A percentile compares a stretch with the other conserved stretches of the same genome.
Conservation (phyloP, 805 yeast species). For the Kodamaea restingae region DNA sequence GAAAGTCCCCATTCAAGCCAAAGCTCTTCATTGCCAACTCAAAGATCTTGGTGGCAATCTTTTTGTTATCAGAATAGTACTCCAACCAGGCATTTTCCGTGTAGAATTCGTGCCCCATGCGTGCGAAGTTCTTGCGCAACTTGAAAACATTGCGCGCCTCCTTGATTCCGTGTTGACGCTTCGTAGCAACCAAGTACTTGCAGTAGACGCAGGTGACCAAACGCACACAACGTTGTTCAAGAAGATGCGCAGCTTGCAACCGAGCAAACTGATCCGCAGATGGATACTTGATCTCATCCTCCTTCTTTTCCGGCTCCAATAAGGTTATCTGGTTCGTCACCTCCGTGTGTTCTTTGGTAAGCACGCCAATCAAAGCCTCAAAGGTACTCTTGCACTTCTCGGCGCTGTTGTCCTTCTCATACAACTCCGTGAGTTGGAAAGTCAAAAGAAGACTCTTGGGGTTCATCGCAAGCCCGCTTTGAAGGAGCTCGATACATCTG, state of each 20-base stretch:
- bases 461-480: conserved; percentile 56
- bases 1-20: conserved; percentile 53
- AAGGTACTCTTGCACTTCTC: conserved; percentile 49
- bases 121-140: conserved; percentile 56
- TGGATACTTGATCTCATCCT: conserved; percentile 14
- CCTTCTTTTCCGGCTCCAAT: conserved; percentile 13
- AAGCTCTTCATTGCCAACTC: conserved; percentile 69
- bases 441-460: conserved; percentile 67
- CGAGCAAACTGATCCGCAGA: conserved; percentile 10
- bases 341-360: conserved; percentile 36
- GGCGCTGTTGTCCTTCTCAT: conserved; percentile 54
- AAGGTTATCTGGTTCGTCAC: conserved; percentile 20
- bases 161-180: conserved; percentile 61
- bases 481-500: conserved; percentile 45
- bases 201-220: conserved; percentile 64
- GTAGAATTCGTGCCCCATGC: conserved; percentile 69
- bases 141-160: conserved; percentile 73
- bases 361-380: conserved; percentile 45
- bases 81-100: conserved; percentile 83
- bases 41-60: conserved; percentile 70
- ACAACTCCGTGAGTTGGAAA: conserved; percentile 63
- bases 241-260: conserved; percentile 18
- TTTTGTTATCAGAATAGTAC: conserved; percentile 58
- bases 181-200: conserved; percentile 65
- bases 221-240: conserved; percentile 21